Percentiles rank a stretch among this genome's conserved stretches.
These are phyloP conservation scores for Colletotrichum lentis DNA, from an alignment of 2,329 filamentous ascomycete genomes.

Conservation along the genomic window DNA sequence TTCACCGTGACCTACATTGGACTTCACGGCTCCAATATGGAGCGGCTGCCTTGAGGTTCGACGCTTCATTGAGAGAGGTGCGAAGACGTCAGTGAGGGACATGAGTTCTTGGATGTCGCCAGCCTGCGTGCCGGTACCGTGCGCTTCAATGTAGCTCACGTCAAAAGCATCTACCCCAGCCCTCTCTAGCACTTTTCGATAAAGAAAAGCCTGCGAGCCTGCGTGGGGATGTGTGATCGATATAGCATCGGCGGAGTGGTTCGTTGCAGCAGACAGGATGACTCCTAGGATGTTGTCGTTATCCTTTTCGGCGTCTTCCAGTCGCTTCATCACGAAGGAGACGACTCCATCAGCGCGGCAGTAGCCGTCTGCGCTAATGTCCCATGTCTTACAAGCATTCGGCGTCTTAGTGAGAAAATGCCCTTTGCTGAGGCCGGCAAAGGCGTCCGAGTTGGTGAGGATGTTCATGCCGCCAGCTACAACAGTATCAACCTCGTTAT, in stretches of 20 bases:
- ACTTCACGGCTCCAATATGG: constrained; percentile 17
- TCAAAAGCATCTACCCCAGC: constrained; percentile 44
- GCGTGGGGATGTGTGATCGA: constrained; percentile 47
- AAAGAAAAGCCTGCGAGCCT: constrained; percentile 16
- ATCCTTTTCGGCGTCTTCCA: constrained; percentile 53
- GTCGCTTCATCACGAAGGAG: constrained; percentile 54
- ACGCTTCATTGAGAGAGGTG: neutral
- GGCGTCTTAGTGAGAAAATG: constrained; percentile 25
- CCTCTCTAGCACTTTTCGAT: constrained; percentile 26
- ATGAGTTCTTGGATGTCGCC: constrained; percentile 43
- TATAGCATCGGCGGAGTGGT: constrained; percentile 53
- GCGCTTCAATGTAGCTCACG: constrained; percentile 47
- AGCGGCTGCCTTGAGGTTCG: neutral
- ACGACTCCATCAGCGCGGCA: constrained; percentile 51
- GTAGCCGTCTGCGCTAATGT: constrained; percentile 57
- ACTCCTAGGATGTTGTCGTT: constrained; percentile 51
- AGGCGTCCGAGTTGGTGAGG: constrained; percentile 45
- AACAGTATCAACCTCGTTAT: constrained; percentile 46
- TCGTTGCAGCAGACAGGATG: constrained; percentile 48
- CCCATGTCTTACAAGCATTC: constrained; percentile 44
- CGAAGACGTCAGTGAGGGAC: constrained; percentile 35
- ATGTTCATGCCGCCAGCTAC: constrained; percentile 50
- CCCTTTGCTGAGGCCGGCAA: neutral
- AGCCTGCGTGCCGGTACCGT: constrained; percentile 52
- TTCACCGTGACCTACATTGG: constrained; percentile 55